Base-by-base conservation (phyloP, 345 rosid genomes). In the Ailanthus altissimus region DNA sequence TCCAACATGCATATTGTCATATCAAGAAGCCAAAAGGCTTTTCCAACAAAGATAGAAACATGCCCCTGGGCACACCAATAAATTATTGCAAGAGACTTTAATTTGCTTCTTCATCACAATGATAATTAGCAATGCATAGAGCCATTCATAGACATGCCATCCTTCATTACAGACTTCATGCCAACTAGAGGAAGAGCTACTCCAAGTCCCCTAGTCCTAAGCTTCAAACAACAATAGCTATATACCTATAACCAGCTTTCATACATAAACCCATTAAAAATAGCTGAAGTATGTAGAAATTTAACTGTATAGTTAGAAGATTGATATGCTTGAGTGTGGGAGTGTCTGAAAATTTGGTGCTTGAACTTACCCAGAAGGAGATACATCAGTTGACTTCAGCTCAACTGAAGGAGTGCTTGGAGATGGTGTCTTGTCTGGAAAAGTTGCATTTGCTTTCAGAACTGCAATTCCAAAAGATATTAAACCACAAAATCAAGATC, bases 381-480 rank as follows among this genome's bases (percentile, higher is more conserved):
- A 85, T 64, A 82, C 84, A 69, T 96, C 98, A n/a, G 84, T 80
- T 78, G 92, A 70, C 79, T 86, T 91, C 84, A 88, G 97, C 47
- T 91, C 95, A 79, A 86, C 82, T 40, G 89, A 68, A 64, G 92
- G 92, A 79, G 93, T 72, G 83, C 84, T 88, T 75, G 92, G 82
- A 67, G 87, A 75, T 59, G 90, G 89, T 38, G 88, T 49, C 89
- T 93, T 96, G 70, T 96, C 99, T 3, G 87, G 85, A 76, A 87
- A 81, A 40, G 92, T 86, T 67, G 93, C 85, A 89, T 81, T 88
- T 73, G 91, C 86, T 85, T 96, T 93, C 78, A 96, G 79, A 83
- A 96, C 99, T 96, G 94, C 84, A 90, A 26, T 13, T 25, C 43
- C 78, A 40, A 23, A 53, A 21, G 46, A 63, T 28, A 62, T 49